Evolutionary conservation across 2,329 filamentous ascomycete species (phyloP), one percentile per base, ranked within the genome.

Genomic region (Intubia oerlemansii): DNA sequence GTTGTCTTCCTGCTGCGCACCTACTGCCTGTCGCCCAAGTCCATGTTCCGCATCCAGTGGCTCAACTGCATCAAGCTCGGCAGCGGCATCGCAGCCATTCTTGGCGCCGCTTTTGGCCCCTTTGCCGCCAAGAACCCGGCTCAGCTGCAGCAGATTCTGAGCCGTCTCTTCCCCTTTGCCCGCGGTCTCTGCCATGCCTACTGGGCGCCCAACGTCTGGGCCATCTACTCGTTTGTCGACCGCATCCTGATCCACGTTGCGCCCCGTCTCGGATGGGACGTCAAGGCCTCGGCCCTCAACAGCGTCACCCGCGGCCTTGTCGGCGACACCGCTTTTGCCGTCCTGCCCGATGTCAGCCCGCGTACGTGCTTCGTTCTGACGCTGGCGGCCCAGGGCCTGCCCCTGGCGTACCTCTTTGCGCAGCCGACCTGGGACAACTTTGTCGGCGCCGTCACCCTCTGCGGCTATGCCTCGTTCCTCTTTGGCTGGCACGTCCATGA

Each of bases 401-500:
- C 80, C 5, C 62, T 98, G 7, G 47, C 81, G 37, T 90, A 82
- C 49, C 67, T 95, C 22, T 91, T 92, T 53, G 44, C 67, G 25
- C 59, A 64, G 28, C 81, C 82, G 3, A 80, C 68, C 1, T 92
- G 81, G 79, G 77, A 91, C 36, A 76, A 66, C 32, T 95, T 98
- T 45, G 65, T 95, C 24, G 81, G 81, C 4, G 75, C 81, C 1
- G 66, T 92, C 25, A 93, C 85, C 0, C 67, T 95, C 11, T 95
- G 88, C 44, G 88, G 80, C 33, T 98, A 93, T 45, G 78, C 85
- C 0, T 93, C 85, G 0, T 98, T 98, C 53, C 62, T 98, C 8
- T 95, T 95, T 41, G 85, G 88, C 32, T 98, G 85, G 82, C 88
- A 98, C 45, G 88, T 98, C 7, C 88, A 98, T 43, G 88, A 98